A percentile compares a stretch with the other conserved stretches of the same genome.
Conservation (phyloP, 495 filamentous ascomycete genomes). For the Pyrenopolyporus hunteri region DNA sequence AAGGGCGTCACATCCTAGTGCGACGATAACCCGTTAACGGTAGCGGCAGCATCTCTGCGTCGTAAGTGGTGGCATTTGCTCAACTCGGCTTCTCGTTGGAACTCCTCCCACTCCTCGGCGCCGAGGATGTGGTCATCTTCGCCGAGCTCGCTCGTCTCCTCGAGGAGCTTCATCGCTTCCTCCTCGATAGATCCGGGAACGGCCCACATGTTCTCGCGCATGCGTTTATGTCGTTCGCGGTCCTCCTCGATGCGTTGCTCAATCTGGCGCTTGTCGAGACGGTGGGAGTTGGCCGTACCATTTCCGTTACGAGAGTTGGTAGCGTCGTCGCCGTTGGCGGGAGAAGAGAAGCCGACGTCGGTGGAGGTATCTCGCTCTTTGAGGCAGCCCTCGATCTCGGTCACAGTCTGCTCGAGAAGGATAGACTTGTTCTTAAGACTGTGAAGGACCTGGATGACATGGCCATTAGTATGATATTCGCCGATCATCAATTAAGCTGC, state of each 20-base stretch:
- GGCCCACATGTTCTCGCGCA: constrained; percentile 89
- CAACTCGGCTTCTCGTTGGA: constrained; percentile 34
- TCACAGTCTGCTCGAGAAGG: constrained; percentile 68
- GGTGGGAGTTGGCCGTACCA: constrained; percentile 43
- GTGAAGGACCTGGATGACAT: constrained; percentile 63
- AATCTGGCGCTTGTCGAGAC: constrained; percentile 83
- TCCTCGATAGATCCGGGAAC: constrained; percentile 71
- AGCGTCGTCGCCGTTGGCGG: constrained; percentile 44
- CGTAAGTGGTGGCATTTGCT: constrained; percentile 20
- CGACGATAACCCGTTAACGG: constrained; percentile 17
- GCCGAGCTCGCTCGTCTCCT: constrained; percentile 78
- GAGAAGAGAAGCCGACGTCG: constrained; percentile 47
- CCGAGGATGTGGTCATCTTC: constrained; percentile 80
- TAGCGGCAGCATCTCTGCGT: neutral
- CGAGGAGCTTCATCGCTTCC: constrained; percentile 68
- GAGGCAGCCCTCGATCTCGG: constrained; percentile 79
- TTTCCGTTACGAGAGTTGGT: constrained; percentile 42
- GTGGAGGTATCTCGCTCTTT: constrained; percentile 68
- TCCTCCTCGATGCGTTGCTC: constrained; percentile 98
- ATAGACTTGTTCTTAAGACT: constrained; percentile 70
- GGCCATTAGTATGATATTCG: constrained; percentile 1
- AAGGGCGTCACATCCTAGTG: constrained; percentile 23
- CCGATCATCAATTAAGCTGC: neutral
- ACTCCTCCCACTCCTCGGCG: constrained; percentile 74
- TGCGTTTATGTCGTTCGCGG: constrained; percentile 88